These are phyloP conservation scores for Tolypocladium endophyticum DNA, from an alignment of 2,329 filamentous ascomycete genomes.

Conservation along the genomic window DNA sequence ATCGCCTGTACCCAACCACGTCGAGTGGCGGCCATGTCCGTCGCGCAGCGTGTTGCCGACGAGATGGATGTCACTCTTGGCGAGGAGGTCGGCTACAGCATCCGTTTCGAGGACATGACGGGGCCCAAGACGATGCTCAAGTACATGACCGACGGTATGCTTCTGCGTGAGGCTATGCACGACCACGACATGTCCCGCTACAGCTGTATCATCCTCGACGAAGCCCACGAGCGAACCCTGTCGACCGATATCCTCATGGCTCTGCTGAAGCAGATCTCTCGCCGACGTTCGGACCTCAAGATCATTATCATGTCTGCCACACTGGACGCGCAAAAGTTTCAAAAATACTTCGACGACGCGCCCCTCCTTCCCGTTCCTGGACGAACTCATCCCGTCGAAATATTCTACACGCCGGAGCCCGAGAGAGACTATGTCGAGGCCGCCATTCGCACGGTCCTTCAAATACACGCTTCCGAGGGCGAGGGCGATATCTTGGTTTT, in stretches of 20 bases:
- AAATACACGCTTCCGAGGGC: constrained; percentile 87
- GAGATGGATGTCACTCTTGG: constrained; percentile 92
- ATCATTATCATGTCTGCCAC: constrained; percentile 99
- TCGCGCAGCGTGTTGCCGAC: constrained; percentile 93
- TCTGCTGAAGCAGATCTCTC: constrained; percentile 79
- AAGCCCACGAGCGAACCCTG: constrained; percentile 94
- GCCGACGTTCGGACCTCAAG: constrained; percentile 79
- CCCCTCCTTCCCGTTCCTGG: constrained; percentile 90
- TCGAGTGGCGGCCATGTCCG: constrained; percentile 96
- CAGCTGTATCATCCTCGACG: constrained; percentile 95
- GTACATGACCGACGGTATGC: constrained; percentile 99
- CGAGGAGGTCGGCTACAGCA: constrained; percentile 95
- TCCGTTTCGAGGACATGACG: constrained; percentile 96
- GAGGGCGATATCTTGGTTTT: constrained; percentile 93
- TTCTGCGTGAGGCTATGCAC: constrained; percentile 91
- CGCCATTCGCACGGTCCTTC: constrained; percentile 84
- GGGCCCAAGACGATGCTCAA: constrained; percentile 83
- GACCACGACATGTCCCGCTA: constrained; percentile 87
- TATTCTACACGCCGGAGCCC: constrained; percentile 95
- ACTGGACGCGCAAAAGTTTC: constrained; percentile 94
- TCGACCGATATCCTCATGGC: constrained; percentile 98
- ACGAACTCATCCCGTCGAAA: constrained; percentile 91
- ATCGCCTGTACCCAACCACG: constrained; percentile 96
- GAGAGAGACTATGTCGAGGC: constrained; percentile 97
- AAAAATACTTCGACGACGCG: constrained; percentile 91